These are phyloP conservation scores for Chenopodium album DNA, from an alignment of 148 eudicot species.

Conservation along the genomic window DNA sequence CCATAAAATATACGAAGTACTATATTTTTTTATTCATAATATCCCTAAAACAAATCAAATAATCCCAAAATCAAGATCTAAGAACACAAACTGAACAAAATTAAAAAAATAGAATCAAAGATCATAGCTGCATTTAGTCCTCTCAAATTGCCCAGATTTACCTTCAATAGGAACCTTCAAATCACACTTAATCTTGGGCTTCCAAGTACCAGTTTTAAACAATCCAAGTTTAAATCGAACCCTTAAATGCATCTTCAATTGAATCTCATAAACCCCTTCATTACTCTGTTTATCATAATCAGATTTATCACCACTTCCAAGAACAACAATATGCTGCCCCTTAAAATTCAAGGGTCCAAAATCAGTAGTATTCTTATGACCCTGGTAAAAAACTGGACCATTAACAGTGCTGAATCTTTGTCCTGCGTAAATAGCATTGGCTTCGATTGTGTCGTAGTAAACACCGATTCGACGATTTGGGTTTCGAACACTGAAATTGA, in stretches of 20 bases:
- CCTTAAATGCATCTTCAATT: slow-evolving; percentile 50
- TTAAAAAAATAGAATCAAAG: not conserved
- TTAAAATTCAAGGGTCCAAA: slow-evolving; percentile 32
- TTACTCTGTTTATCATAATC: slow-evolving; percentile 35
- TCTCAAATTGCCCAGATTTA: slow-evolving; percentile 35
- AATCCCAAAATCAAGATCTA: slow-evolving; percentile 5
- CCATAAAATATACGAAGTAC: too few relatives aligned
- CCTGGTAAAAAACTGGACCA: slow-evolving; percentile 46
- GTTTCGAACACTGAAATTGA: slow-evolving; percentile 64
- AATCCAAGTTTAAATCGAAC: slow-evolving; percentile 48
- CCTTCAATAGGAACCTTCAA: slow-evolving; percentile 60
- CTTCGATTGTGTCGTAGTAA: slow-evolving; percentile 67
- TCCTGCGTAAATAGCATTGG: slow-evolving; percentile 43
- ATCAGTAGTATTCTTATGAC: slow-evolving; percentile 47
- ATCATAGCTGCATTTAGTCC: slow-evolving; percentile 42
- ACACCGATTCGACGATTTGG: slow-evolving; percentile 65
- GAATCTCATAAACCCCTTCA: slow-evolving; percentile 42
- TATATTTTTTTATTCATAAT: too few relatives aligned
- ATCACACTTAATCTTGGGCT: slow-evolving; percentile 56
- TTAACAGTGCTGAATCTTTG: slow-evolving; percentile 34
- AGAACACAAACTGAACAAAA: not conserved
- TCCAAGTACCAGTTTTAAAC: slow-evolving; percentile 44
- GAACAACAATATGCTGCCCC: slow-evolving; percentile 39
- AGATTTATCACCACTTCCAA: slow-evolving; percentile 25
- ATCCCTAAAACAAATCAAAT: slow-evolving; percentile 6